Evolutionary conservation across 2,329 filamentous ascomycete species (phyloP).

Genomic region (Phialophora macrospora): DNA sequence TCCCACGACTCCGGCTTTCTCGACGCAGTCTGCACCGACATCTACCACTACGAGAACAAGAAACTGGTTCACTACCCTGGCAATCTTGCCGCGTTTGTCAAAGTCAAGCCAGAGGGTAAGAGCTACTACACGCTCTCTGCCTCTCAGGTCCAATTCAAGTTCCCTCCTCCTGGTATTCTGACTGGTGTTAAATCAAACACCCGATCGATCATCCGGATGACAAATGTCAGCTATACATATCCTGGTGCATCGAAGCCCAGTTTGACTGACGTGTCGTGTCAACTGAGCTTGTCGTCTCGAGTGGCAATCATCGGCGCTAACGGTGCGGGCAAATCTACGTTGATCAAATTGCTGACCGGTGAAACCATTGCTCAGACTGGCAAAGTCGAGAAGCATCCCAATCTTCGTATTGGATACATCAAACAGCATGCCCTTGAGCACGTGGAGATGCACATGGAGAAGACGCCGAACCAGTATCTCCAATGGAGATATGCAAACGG

Average conservation of each 20-base stretch:
- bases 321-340: constrained; percentile 95
- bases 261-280: constrained; percentile 83
- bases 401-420: constrained; percentile 98
- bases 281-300: constrained; percentile 84
- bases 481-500: constrained; percentile 98
- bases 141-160: constrained; percentile 92
- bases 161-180: constrained; percentile 91
- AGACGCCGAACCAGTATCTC: constrained; percentile 98
- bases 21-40: constrained; percentile 96
- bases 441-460: constrained; percentile 99
- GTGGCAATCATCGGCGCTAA: constrained; percentile 97
- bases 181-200: constrained; percentile 95
- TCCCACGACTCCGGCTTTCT: constrained; percentile 98
- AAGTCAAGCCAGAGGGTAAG: constrained; percentile 89
- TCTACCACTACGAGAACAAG: constrained; percentile 99
- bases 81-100: constrained; percentile 71
- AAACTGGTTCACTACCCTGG: constrained; percentile 70
- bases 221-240: constrained; percentile 88
- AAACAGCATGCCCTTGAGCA: constrained; percentile 99
- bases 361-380: constrained; percentile 83
- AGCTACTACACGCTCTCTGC: constrained; percentile 96
- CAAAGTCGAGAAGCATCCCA: constrained; percentile 96
- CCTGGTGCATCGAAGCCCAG: constrained; percentile 87
- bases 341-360: constrained; percentile 96
- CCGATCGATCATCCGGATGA: constrained; percentile 93